These are phyloP conservation scores for Dissophora ornata DNA, from an alignment of 192 early-diverging fungal species.

Conservation along the genomic window DNA sequence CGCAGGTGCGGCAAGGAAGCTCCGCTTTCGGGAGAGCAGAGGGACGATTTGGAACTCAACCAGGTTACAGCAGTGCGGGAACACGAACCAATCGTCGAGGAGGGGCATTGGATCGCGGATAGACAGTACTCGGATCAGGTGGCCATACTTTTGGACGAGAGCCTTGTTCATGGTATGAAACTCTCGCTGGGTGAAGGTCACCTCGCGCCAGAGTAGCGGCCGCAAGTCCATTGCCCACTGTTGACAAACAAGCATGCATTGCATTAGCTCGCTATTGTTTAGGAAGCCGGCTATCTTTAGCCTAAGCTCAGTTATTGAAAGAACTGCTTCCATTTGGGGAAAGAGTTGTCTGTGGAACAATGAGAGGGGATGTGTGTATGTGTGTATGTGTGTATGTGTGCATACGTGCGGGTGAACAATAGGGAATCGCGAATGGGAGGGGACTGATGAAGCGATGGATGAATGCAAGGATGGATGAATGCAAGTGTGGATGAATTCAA, in stretches of 20 bases:
- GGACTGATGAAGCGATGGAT: no score
- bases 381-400: background rate
- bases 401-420: background rate
- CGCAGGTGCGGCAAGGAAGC: background rate
- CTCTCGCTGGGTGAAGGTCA: background rate
- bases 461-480: no score
- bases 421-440: no score
- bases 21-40: background rate
- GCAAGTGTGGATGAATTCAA: no score
- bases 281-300: background rate
- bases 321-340: background rate
- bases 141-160: constrained; percentile 3
- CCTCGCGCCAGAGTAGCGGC: background rate
- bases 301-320: background rate
- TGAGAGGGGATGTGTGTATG: no score
- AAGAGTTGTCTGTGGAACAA: no score
- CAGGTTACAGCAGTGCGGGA: background rate
- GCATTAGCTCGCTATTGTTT: background rate
- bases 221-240: constrained; percentile 8
- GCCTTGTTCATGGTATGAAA: constrained; percentile 1
- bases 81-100: constrained; percentile 7
- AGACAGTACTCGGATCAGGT: background rate
- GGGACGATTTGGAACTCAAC: background rate
- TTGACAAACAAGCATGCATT: constrained; percentile 3
- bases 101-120: constrained; percentile 4